These are phyloP conservation scores for Lolium multiflorum DNA, from an alignment of 176 grass and related monocot genomes.

Conservation along the genomic window DNA sequence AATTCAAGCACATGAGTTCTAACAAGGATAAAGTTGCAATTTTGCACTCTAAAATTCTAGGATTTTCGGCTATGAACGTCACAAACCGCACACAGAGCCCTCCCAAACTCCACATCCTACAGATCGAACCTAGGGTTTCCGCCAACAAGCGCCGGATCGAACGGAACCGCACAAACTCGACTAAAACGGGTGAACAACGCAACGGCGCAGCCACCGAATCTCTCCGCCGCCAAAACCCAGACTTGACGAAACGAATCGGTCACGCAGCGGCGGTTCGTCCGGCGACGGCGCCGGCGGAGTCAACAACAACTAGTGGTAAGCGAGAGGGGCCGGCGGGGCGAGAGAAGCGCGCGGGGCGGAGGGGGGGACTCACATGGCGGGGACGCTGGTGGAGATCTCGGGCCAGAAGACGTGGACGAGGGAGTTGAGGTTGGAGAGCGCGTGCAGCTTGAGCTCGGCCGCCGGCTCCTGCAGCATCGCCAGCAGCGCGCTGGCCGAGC, in stretches of 20 bases:
- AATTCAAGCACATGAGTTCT: background rate
- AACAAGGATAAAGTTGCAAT: background rate
- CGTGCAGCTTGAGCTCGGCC: constrained; percentile 34
- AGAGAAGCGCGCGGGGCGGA: background rate
- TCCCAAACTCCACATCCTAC: constrained; percentile 17
- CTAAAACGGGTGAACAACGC: background rate
- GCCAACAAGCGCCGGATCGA: constrained; percentile 28
- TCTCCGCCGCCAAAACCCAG: background rate
- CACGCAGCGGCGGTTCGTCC: background rate
- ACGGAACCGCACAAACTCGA: background rate
- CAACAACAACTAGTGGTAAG: constrained; percentile 12
- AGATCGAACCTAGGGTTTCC: constrained; percentile 45
- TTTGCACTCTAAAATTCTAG: background rate
- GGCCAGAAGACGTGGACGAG: constrained; percentile 33
- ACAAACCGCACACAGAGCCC: constrained; percentile 21
- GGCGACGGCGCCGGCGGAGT: background rate
- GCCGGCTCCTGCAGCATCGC: constrained; percentile 33
- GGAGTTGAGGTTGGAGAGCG: constrained; percentile 33
- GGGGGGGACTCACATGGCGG: constrained; percentile 1
- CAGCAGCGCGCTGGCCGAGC: constrained; percentile 20
- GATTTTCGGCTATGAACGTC: background rate
- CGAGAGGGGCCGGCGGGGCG: background rate
- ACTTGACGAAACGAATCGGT: background rate
- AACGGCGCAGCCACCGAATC: background rate
- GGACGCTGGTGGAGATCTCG: constrained; percentile 33